Evolutionary conservation across 257 asterid species (phyloP).

Genomic region (Primulina tabacum): DNA sequence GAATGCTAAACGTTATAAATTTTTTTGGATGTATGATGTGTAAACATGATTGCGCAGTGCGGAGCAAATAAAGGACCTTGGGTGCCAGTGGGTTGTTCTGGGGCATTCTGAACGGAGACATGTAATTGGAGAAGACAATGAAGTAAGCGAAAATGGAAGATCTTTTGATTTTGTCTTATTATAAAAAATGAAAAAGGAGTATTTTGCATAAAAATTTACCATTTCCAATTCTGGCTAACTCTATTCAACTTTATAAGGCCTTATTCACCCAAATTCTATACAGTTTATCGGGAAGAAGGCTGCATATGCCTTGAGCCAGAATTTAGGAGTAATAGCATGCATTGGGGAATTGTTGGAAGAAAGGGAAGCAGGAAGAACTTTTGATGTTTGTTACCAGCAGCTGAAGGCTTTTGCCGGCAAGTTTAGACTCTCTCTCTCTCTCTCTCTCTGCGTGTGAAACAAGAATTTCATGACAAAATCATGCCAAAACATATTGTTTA

Average conservation of each 20-base stretch:
- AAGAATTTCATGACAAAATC: not conserved
- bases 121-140: conserved; percentile 82
- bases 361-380: conserved; percentile 94
- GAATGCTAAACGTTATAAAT: not conserved
- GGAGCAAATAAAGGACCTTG: conserved; percentile 89
- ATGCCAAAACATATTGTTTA: not conserved
- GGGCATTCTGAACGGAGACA: conserved; percentile 99
- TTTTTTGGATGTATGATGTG: not conserved
- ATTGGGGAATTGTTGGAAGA: conserved; percentile 93
- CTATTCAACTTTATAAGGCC: conserved; percentile 21
- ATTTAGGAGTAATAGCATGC: conserved; percentile 90
- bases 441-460: not conserved
- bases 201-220: not conserved
- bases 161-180: not conserved
- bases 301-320: conserved; percentile 90
- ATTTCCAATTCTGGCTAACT: conserved; percentile 12
- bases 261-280: conserved; percentile 27
- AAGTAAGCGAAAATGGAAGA: conserved; percentile 46
- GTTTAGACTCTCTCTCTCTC: conserved; percentile 13
- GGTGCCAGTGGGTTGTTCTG: conserved; percentile 94
- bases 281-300: conserved; percentile 98
- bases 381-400: conserved; percentile 87
- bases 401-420: conserved; percentile 86
- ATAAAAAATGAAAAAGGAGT: not conserved
- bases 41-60: conserved; percentile 38